Evolutionary conservation across 1,139 yeast species (phyloP), one percentile per base, ranked within the genome.

Genomic region (Blastobotrys arbuscula): DNA sequence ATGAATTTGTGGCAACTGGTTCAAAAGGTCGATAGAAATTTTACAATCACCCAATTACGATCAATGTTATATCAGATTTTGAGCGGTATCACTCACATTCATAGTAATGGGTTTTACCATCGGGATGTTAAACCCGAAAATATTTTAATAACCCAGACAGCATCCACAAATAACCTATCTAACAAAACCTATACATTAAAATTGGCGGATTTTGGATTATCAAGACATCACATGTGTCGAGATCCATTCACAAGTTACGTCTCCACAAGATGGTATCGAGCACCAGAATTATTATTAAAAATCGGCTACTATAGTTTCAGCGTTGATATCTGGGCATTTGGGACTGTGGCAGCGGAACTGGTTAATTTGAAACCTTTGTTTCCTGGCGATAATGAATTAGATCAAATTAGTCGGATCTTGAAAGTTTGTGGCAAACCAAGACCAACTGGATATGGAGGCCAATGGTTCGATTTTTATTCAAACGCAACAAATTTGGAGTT

Each of bases 91-190:
- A 76, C 78, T 48, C 97, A 92, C 66, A 88, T 92, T 51, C 98
- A 92, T 64, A 68, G 70, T 26, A 72, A 78, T 55, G 77, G 80
- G 31, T 90, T 77, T 64, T 86, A 84, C 62, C 97, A 92, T 65
- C 77, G 98, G 53, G 98, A 92, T 70, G 76, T 92, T 48, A 92
- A 90, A 66, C 97, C 97, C 0, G 97, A 83, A 60, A 92, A 92
- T 65, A 82, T 92, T 24, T 75, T 90, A 56, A 79, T 90, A 1
- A 24, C n/a, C 8, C 31, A 23, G 10, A 19, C 13, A 34, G 13
- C 12, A 13, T 18, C 40, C 12, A 23, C 24, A 6, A 18, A n/a
- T n/a, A n/a, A 3, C 12, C 23, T 2, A 34, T 6, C 15, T 16
- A 33, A 15, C 19, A 42, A 31, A 34, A 23, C 15, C 16, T 20